Base-by-base conservation (phyloP, 1,284 basidiomycete genomes). In the Apiotrichum mycotoxinovorans region DNA sequence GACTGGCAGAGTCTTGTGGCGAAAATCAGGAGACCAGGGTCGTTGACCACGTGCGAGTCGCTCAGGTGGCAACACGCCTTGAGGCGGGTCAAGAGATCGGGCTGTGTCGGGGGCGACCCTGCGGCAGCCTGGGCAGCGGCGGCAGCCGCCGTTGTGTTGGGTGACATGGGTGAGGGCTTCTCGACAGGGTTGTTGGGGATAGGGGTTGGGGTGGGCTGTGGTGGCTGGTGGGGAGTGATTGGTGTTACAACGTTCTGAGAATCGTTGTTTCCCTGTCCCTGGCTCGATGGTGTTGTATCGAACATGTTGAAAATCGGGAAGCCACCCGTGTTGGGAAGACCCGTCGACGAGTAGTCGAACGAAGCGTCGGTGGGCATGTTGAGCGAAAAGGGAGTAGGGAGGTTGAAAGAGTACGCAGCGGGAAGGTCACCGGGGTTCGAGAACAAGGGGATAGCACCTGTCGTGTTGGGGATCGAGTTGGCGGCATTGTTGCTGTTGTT, bases 21-120 rank as follows among this genome's bases (percentile, higher is more conserved):
- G 48, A 76, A 78, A 52, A 76, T 71, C 47, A 78, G 61, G 14
- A 76, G 62, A 2, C 76, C 75, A 0, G 76, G 75, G 51, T 78
- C 76, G 60, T 74, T 74, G 51, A 76, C 71, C 41, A 77, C 75
- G 64, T 76, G 75, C 30, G 70, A 70, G 57, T 78, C 76, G 40
- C 71, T 70, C 15, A 78, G 58, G 60, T 76, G 75, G 57, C 76
- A 78, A 60, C 76, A 78, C 44, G 65, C 61, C 57, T 75, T 72
- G 25, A 78, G 61, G 11, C 76, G 70, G 4, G 73, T 72, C 23
- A 78, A 66, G 22, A 78, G 65, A 51, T 77, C 76, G 4, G 73
- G 69, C 55, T 74, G 72, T 11, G 52, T 38, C 3, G 61, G 48
- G 3, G 66, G 34, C 3, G 45, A 26, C 5, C 57, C 43, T 20